Conservation (phyloP, 176 grass and related monocot genomes). For the Oryza rufipogon region DNA sequence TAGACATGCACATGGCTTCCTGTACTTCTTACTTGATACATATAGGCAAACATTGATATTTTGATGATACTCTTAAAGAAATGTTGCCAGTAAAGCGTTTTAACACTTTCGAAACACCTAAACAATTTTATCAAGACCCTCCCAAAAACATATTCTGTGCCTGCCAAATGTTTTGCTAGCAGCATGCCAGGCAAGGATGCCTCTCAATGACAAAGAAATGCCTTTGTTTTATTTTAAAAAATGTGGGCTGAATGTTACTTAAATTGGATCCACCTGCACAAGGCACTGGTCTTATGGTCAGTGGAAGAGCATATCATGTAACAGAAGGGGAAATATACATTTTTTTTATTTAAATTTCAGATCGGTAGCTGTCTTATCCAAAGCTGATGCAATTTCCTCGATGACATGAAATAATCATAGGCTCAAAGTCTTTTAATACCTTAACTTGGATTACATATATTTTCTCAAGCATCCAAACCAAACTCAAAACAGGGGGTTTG, state of each 20-base stretch:
- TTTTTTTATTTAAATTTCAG: not conserved
- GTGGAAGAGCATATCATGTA: not conserved
- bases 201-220: not conserved
- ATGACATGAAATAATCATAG: constrained; percentile 15
- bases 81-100: constrained; percentile 2
- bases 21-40: constrained; percentile 2
- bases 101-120: not conserved
- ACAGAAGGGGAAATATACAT: not conserved
- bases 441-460: not conserved
- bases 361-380: not conserved
- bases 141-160: not conserved
- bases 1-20: not conserved
- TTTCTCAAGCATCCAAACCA: not conserved
- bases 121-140: not conserved
- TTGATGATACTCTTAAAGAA: not conserved
- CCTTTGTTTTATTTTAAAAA: not conserved
- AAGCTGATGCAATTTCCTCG: not conserved
- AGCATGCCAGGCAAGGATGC: not conserved
- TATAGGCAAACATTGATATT: not conserved
- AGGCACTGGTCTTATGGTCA: not conserved
- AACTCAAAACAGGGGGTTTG: not conserved
- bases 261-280: not conserved
- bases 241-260: not conserved
- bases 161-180: not conserved
- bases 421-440: not conserved